Evolutionary conservation across 2,329 filamentous ascomycete species (phyloP), one percentile per base, ranked within the genome.

Genomic region (Pestalotiopsis sp.): DNA sequence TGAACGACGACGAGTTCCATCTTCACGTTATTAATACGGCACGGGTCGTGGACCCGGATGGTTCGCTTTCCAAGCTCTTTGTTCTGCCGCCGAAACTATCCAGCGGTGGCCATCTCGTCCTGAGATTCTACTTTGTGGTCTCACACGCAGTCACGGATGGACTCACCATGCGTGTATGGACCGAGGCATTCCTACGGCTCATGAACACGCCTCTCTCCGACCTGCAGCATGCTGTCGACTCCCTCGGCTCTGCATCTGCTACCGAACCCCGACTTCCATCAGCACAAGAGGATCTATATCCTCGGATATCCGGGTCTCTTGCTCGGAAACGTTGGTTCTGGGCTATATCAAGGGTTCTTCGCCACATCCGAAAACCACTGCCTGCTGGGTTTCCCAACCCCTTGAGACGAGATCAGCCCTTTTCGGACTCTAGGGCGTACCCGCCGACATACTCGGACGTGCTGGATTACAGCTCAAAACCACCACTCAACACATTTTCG

Each of bases 131-230:
- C 9, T 74, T 75, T 40, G 69, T 72, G 14, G 68, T 73, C 14
- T 71, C 73, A 1, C 74, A 75, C 7, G 67, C 75, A 56, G 74
- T 75, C n/a, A 69, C 71, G 3, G 74, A 75, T 40, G 74, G 73
- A 1, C 64, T 75, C 38, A 70, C 73, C 1, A 69, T 63, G 36
- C 69, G 66, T 62, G 70, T 61, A 38, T 75, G 73, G 73, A 70
- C 68, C 20, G 45, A 62, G 2, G 68, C 72, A 62, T 74, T 75
- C 58, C 68, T 72, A 23, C 66, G 69, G 2, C 69, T 74, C 14
- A 58, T 75, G 0, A 75, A 75, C 64, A 66, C 64, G 40, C 66
- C 68, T 4, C 23, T 72, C 11, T 14, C n/a, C 6, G 25, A 71
- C 6, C 69, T 75, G 25, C 65, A 70, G 40, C 38, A n/a, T 52